phyloP scores from a whole-genome alignment of 305 asterid species.

The Coffea humblotiana region DNA sequence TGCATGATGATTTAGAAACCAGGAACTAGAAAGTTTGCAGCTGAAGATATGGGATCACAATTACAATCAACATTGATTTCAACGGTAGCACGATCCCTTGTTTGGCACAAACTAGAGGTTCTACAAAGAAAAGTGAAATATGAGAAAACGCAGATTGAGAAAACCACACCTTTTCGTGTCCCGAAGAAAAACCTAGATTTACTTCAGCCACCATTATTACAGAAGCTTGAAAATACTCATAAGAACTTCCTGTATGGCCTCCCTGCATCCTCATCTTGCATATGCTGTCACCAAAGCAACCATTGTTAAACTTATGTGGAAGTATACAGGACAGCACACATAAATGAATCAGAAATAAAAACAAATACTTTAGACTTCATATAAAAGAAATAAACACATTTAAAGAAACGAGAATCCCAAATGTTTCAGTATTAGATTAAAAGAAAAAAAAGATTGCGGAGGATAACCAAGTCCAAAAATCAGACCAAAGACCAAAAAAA shows the following conservation, averaged over 20 bases:
- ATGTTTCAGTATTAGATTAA: neutral
- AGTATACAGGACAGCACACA: neutral
- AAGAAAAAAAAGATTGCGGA: no score
- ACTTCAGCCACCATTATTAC: slow-evolving; percentile 41
- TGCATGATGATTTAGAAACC: neutral
- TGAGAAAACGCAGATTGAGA: neutral
- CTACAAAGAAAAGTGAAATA: neutral
- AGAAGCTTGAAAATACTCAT: slow-evolving; percentile 18
- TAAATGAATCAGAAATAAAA: neutral
- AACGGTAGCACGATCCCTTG: neutral
- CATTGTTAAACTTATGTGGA: slow-evolving; percentile 8
- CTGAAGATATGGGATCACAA: neutral
- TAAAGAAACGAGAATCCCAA: neutral
- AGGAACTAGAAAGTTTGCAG: neutral
- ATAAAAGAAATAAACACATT: neutral
- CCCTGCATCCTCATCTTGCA: slow-evolving; percentile 96
- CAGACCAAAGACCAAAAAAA: neutral
- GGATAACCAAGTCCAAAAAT: neutral
- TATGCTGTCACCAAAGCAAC: slow-evolving; percentile 55
- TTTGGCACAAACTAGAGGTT: neutral
- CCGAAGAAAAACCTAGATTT: slow-evolving; percentile 20
- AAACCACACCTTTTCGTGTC: slow-evolving; percentile 2
- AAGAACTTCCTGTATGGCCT: slow-evolving; percentile 73
- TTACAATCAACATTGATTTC: neutral
- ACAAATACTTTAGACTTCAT: neutral